These are phyloP conservation scores for Lepiota venenata DNA, from an alignment of 768 basidiomycete species.

Conservation along the genomic window DNA sequence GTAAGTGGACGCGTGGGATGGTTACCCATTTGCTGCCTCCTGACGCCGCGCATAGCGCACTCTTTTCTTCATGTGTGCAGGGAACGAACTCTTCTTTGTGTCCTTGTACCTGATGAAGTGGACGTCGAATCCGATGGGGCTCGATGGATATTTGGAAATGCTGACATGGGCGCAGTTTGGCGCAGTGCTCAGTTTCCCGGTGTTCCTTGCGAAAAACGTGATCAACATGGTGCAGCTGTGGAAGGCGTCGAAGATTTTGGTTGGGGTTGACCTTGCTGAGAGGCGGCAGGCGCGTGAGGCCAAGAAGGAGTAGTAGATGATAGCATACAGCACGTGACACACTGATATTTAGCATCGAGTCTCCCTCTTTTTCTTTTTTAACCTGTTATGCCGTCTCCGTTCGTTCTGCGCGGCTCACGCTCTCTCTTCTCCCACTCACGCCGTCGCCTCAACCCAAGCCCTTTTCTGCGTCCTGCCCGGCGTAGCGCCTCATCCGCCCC, in stretches of 20 bases:
- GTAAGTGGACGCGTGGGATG: slow-evolving; percentile 42
- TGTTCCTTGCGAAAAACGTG: slow-evolving; percentile 82
- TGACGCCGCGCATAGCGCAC: slow-evolving; percentile 48
- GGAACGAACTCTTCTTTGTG: slow-evolving; percentile 96
- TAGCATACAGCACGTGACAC: slow-evolving; percentile 11
- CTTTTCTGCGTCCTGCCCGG: slow-evolving; percentile 15
- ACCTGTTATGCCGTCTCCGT: slow-evolving; percentile 13
- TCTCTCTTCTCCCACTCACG: slow-evolving; percentile 9
- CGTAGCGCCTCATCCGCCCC: slow-evolving; percentile 2
- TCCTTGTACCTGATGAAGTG: slow-evolving; percentile 91
- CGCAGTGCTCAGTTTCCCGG: slow-evolving; percentile 57
- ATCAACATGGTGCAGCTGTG: slow-evolving; percentile 96
- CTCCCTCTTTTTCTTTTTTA: slow-evolving; percentile 11
- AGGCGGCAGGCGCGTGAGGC: slow-evolving; percentile 58
- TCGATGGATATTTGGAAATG: slow-evolving; percentile 26
- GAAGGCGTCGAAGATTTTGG: slow-evolving; percentile 95
- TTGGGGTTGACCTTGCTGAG: slow-evolving; percentile 90
- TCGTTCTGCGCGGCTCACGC: slow-evolving; percentile 13
- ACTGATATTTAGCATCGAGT: neutral
- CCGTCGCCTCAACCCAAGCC: slow-evolving; percentile 13
- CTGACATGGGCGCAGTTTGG: slow-evolving; percentile 78
- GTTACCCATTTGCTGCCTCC: neutral
- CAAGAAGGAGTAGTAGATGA: slow-evolving; percentile 18
- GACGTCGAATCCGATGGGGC: slow-evolving; percentile 66
- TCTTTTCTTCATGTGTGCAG: slow-evolving; percentile 90